Evolutionary conservation across 345 rosid genomes (phyloP), one percentile per base, ranked within the genome.

Genomic region (Gossypium turneri): DNA sequence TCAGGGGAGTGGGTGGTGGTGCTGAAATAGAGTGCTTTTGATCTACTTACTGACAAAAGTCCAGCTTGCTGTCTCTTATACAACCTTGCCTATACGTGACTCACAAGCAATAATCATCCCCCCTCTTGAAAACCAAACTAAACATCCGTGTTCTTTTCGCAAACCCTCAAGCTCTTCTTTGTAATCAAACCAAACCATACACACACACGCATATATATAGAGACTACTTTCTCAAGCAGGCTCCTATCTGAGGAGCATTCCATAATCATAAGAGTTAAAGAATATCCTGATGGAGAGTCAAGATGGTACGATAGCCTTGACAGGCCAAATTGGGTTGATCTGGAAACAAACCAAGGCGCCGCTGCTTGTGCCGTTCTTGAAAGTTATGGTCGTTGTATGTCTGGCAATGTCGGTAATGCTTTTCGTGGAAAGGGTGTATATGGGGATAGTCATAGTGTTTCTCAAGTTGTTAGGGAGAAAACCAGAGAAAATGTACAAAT

Each of bases 321-420:
- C 56, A 7, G 66, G 79, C 70, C 80, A 73, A 9, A 74, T 81
- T 16, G 82, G 82, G 64, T 3, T 79, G 83, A 74, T 89, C 16
- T 86, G 87, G 93, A 80, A 82, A 60, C 91, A 86, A 75, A 76
- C 83, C 3, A 86, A 73, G 72, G 83, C 82, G 3, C 91, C 90
- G 45, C 56, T 89, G 81, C 82, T 89, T 41, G 91, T 89, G 60
- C 90, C 91, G 4, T 38, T 80, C 15, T 52, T 89, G 77, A 82
- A 81, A 73, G 70, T 82, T n/a, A 34, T 86, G 34, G 88, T 86
- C 57, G 78, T 70, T 3, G 48, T 83, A 64, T 89, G 93, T 59
- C 75, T 89, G 82, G 68, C 76, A 41, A 87, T 89, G 91, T 87
- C 93, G 0, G 4, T 82, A 29, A 83, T 87, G 88, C 81, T 87